These are phyloP conservation scores for Lachancea thermotolerans DNA, from an alignment of 805 yeast species.

Conservation along the genomic window DNA sequence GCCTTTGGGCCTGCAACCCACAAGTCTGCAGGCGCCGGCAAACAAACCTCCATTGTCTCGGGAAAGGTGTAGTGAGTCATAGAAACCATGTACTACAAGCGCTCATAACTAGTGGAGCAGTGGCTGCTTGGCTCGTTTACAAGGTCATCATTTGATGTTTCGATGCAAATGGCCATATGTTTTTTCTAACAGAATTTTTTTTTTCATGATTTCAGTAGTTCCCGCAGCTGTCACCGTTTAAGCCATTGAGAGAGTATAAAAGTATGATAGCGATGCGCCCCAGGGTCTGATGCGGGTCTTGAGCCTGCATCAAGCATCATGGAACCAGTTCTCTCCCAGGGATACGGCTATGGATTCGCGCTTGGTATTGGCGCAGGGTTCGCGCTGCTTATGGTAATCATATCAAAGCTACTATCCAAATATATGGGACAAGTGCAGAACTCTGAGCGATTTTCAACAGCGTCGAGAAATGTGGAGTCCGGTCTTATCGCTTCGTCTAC, in stretches of 20 bases:
- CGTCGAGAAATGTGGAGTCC: conserved; percentile 34
- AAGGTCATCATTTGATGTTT: no score
- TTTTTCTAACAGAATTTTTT: background rate
- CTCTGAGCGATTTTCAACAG: conserved; percentile 38
- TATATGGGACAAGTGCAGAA: conserved; percentile 36
- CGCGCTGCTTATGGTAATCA: conserved; percentile 35
- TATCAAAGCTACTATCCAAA: conserved; percentile 30
- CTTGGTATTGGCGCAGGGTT: conserved; percentile 39
- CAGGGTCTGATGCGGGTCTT: no score
- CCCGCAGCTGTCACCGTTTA: background rate
- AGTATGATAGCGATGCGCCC: background rate
- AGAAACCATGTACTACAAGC: no score
- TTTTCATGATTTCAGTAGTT: background rate
- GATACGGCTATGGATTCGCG: conserved; percentile 37
- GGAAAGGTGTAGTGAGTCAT: no score
- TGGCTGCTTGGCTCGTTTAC: no score
- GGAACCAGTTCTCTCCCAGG: conserved; percentile 28
- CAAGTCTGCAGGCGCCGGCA: no score
- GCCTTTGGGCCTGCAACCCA: no score
- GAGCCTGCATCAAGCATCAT: background rate
- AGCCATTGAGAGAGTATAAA: background rate
- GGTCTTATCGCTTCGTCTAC: conserved; percentile 35
- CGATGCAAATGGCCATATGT: no score
- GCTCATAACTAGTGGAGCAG: no score
- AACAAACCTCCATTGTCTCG: no score